phyloP scores from a whole-genome alignment of 257 asterid genomes.

The Fraxinus excelsior region DNA sequence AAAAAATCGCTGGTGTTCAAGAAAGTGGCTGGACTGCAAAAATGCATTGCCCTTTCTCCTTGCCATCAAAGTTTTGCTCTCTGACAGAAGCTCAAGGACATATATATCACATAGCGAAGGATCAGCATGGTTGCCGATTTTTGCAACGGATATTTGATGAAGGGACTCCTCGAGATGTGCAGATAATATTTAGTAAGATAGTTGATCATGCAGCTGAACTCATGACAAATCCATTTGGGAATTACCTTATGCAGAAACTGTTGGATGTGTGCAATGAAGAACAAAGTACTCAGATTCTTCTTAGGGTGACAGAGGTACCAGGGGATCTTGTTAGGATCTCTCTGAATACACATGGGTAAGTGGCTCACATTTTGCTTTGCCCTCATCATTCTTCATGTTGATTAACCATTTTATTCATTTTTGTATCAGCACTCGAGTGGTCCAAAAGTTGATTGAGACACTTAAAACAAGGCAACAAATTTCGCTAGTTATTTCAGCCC shows the following conservation, averaged over 20 bases:
- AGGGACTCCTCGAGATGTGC: slow-evolving; percentile 68
- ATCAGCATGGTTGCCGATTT: slow-evolving; percentile 93
- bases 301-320: slow-evolving; percentile 67
- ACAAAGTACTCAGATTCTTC: slow-evolving; percentile 72
- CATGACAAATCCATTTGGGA: slow-evolving; percentile 92
- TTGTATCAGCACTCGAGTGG: slow-evolving; percentile 84
- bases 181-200: slow-evolving; percentile 69
- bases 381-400: slow-evolving; percentile 6
- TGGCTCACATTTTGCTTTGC: slow-evolving; percentile 11
- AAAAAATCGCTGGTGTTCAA: slow-evolving; percentile 34
- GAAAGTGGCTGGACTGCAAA: slow-evolving; percentile 32
- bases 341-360: slow-evolving; percentile 89
- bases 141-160: slow-evolving; percentile 82
- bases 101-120: slow-evolving; percentile 63
- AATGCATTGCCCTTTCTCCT: slow-evolving; percentile 33
- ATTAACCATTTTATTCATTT: slow-evolving; percentile 15
- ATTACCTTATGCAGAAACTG: slow-evolving; percentile 91
- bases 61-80: slow-evolving; percentile 51
- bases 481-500: slow-evolving; percentile 64
- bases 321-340: slow-evolving; percentile 85
- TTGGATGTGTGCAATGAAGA: slow-evolving; percentile 89
- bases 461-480: slow-evolving; percentile 70
- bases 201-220: slow-evolving; percentile 76
- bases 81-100: slow-evolving; percentile 60
- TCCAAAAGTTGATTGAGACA: slow-evolving; percentile 91